These are phyloP conservation scores for Cladosporium velox DNA, from an alignment of 2,329 filamentous ascomycete genomes.

Conservation along the genomic window DNA sequence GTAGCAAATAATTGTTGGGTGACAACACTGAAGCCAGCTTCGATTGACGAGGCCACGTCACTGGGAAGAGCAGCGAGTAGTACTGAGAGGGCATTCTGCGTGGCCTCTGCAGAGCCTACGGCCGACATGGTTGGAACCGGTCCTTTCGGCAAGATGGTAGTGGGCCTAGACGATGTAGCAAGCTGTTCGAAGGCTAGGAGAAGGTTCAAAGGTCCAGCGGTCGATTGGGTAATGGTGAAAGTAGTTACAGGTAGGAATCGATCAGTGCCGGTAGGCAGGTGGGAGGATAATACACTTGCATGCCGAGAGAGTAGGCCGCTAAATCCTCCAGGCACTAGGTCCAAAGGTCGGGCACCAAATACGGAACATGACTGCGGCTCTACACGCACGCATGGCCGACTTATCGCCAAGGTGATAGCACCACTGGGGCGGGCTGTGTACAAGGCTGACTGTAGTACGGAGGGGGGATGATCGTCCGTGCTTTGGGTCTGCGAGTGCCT, in stretches of 20 bases:
- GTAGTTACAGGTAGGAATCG: slow-evolving; percentile 2
- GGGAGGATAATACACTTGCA: background rate
- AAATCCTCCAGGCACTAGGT: slow-evolving; percentile 5
- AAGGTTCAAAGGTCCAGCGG: background rate
- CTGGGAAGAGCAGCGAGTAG: slow-evolving; percentile 24
- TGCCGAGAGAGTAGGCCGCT: background rate
- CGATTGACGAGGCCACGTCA: slow-evolving; percentile 24
- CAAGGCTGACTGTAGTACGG: slow-evolving; percentile 8
- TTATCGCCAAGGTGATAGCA: slow-evolving; percentile 13
- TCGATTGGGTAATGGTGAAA: background rate
- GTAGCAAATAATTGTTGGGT: slow-evolving; percentile 14
- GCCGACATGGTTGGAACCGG: background rate
- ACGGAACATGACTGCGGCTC: slow-evolving; percentile 17
- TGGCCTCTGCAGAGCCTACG: background rate
- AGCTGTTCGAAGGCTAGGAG: background rate
- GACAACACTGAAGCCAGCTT: slow-evolving; percentile 20
- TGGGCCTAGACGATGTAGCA: background rate
- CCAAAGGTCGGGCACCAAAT: slow-evolving; percentile 6
- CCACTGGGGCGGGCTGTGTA: slow-evolving; percentile 7
- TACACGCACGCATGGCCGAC: background rate
- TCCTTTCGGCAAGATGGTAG: background rate
- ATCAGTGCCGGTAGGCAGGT: slow-evolving; percentile 2
- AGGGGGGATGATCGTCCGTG: background rate
- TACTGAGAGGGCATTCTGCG: slow-evolving; percentile 23
- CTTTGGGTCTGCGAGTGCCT: background rate